Evolutionary conservation across 2,329 filamentous ascomycete genomes (phyloP).

Genomic region (Pyricularia grisea): DNA sequence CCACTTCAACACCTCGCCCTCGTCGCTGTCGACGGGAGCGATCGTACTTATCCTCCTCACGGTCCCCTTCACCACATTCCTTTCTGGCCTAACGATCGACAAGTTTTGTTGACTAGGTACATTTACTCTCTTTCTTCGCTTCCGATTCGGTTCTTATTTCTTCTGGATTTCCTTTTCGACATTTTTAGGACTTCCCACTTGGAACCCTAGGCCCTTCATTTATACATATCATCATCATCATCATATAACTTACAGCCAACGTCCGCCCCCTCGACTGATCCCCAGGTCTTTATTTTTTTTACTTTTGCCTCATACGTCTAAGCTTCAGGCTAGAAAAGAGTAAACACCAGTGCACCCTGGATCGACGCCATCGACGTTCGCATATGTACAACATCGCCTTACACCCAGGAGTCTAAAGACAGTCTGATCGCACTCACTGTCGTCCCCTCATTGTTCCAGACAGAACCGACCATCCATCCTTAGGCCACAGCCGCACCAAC

Average conservation of each 20-base stretch:
- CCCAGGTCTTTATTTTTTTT: neutral
- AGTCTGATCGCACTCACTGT: slow-evolving; percentile 22
- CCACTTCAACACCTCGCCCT: neutral
- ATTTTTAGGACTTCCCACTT: slow-evolving; percentile 28
- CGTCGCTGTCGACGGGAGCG: neutral
- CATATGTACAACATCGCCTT: slow-evolving; percentile 21
- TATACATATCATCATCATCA: slow-evolving; percentile 6
- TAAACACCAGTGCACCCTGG: neutral
- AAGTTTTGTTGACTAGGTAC: slow-evolving; percentile 33
- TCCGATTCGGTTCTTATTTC: slow-evolving; percentile 38
- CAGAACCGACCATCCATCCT: slow-evolving; percentile 26
- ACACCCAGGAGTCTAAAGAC: slow-evolving; percentile 20
- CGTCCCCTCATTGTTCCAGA: slow-evolving; percentile 33
- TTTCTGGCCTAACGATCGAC: slow-evolving; percentile 35
- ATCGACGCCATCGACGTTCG: neutral
- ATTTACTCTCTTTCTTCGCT: slow-evolving; percentile 32
- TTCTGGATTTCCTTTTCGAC: slow-evolving; percentile 28
- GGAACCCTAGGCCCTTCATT: slow-evolving; percentile 32
- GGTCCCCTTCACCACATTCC: slow-evolving; percentile 31
- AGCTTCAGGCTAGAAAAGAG: neutral
- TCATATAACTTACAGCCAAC: neutral
- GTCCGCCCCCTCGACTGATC: neutral
- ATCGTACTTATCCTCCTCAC: slow-evolving; percentile 37
- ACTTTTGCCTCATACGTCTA: neutral
- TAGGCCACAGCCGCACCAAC: slow-evolving; percentile 22